Conservation (phyloP, 495 filamentous ascomycete species). For the Neurospora sp. region DNA sequence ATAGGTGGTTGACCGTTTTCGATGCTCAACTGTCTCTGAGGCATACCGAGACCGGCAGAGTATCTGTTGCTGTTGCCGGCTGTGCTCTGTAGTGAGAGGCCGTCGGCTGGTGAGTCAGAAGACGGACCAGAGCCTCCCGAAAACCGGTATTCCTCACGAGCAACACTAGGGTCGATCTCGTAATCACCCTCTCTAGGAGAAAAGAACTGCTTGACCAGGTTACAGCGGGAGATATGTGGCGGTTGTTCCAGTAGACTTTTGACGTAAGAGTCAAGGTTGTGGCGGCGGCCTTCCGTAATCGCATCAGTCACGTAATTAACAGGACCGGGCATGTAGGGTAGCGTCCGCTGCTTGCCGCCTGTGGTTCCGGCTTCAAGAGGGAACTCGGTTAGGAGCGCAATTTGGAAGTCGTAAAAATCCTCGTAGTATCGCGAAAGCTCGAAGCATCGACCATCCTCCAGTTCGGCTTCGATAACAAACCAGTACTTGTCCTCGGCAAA, state of each 20-base stretch:
- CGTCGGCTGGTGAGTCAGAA: conserved; percentile 45
- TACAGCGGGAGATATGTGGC: conserved; percentile 70
- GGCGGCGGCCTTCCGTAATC: conserved; percentile 84
- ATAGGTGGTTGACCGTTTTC: conserved; percentile 48
- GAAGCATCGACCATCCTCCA: conserved; percentile 89
- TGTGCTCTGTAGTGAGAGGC: conserved; percentile 65
- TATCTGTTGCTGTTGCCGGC: conserved; percentile 43
- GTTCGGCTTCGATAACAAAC: conserved; percentile 87
- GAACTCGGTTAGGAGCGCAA: conserved; percentile 85
- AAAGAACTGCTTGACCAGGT: conserved; percentile 80
- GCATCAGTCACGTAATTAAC: conserved; percentile 97
- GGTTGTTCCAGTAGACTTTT: conserved; percentile 80
- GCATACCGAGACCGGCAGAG: conserved; percentile 45
- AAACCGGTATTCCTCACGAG: conserved; percentile 57
- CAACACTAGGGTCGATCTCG: conserved; percentile 66
- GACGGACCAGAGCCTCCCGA: conserved; percentile 65
- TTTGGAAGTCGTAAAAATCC: conserved; percentile 99
- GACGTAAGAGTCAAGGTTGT: conserved; percentile 89
- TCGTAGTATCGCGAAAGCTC: conserved; percentile 89
- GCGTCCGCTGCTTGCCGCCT: conserved; percentile 59
- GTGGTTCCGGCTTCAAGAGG: conserved; percentile 85
- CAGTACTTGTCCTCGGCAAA: conserved; percentile 98
- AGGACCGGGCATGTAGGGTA: conserved; percentile 98
- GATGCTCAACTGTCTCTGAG: conserved; percentile 43
- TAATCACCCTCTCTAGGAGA: conserved; percentile 83